phyloP scores from a whole-genome alignment of 768 basidiomycete genomes.

The Austroboletus eburneus region DNA sequence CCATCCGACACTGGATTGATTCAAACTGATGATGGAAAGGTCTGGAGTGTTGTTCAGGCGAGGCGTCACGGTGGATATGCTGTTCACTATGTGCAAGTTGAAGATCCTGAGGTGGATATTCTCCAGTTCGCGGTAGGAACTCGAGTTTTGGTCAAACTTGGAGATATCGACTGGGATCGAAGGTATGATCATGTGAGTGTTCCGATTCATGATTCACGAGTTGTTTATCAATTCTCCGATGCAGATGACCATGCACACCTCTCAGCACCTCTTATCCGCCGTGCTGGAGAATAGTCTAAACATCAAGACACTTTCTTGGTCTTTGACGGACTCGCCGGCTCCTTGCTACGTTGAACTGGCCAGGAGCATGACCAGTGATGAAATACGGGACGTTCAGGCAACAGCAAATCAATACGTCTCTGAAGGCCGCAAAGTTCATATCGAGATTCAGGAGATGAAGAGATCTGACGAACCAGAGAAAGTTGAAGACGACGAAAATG shows the following conservation, averaged over 20 bases:
- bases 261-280: conserved; percentile 79
- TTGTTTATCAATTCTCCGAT: background rate
- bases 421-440: conserved; percentile 60
- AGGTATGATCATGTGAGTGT: conserved; percentile 68
- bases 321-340: conserved; percentile 61
- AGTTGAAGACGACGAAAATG: conserved; percentile 44
- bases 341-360: conserved; percentile 78
- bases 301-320: conserved; percentile 78
- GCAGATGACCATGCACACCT: conserved; percentile 82
- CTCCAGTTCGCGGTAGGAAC: conserved; percentile 48
- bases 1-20: conserved; percentile 69
- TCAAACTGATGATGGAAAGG: conserved; percentile 38
- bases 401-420: conserved; percentile 66
- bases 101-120: conserved; percentile 38
- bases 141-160: conserved; percentile 50
- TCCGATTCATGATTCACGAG: background rate
- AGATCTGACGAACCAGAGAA: conserved; percentile 30
- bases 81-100: conserved; percentile 62
- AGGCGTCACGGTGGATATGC: conserved; percentile 70
- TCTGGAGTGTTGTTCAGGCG: conserved; percentile 60
- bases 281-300: conserved; percentile 62
- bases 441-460: conserved; percentile 73
- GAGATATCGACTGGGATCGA: conserved; percentile 55
- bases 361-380: conserved; percentile 58
- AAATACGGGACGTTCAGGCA: conserved; percentile 57